Evolutionary conservation across 2,329 filamentous ascomycete genomes (phyloP), one percentile per base, ranked within the genome.

Genomic region (Penicillium sp.): DNA sequence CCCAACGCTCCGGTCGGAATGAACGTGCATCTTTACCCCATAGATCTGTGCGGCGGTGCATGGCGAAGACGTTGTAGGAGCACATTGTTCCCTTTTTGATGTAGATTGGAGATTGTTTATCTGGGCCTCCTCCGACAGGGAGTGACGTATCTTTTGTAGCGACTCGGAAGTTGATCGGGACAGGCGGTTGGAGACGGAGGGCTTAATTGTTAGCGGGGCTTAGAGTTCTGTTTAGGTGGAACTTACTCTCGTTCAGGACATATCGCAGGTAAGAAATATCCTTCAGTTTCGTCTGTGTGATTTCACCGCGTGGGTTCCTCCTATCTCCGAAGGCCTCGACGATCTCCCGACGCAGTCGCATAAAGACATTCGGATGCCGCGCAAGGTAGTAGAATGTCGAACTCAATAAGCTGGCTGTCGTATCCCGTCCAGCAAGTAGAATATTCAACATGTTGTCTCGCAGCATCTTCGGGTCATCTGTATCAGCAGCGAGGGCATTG

Each of bases 81-180:
- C 93, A 77, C 11, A 83, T 75, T 0, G 85, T 85, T 66, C 87
- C 85, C 71, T 91, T 89, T 50, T 83, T 81, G 4, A 92, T 75
- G 53, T 85, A 84, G 3, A 93, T 66, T 0, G 89, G 89, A 44
- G 82, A 77, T 6, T 75, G 75, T 16, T 75, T 61, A 70, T 89
- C 84, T 0, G 83, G 79, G 0, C 89, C 89, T 54, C 88, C 88
- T 55, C 89, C 76, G 6, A 68, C 57, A 2, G 78, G 77, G 16
- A 81, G 67, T 1, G 73, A 74, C 0, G 80, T 81, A 48, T 78
- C 75, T 29, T 69, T 72, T 8, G 71, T 64, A 3, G 77, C 73
- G n/a, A 72, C 64, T 33, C 78, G 74, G 57, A 72, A 71, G 63
- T 82, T 82, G 44, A 77, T 61, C 1, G 80, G 80, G 1, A 82